Evolutionary conservation across 1,284 basidiomycete species (phyloP).

Genomic region (Sporisorium graminicola): DNA sequence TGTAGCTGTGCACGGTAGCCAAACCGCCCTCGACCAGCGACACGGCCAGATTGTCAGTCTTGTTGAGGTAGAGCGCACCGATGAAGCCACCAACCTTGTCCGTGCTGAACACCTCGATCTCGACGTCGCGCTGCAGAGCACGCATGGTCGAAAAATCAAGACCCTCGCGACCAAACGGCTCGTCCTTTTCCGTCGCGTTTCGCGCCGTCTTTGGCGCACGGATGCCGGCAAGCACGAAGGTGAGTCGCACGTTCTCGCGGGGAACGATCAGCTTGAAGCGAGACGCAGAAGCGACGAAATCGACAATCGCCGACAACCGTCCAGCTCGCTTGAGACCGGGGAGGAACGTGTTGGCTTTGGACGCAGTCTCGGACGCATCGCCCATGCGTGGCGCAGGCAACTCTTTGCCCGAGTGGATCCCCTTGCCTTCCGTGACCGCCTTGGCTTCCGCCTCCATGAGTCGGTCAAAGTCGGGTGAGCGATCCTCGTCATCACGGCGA

Average conservation of each 20-base stretch:
- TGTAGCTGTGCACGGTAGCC: conserved; percentile 87
- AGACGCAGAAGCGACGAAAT: conserved; percentile 80
- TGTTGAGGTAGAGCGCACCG: conserved; percentile 82
- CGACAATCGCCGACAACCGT: conserved; percentile 84
- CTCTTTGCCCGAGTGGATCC: conserved; percentile 94
- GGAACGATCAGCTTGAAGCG: conserved; percentile 64
- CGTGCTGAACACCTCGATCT: conserved; percentile 87
- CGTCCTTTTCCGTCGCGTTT: conserved; percentile 84
- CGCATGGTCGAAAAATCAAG: conserved; percentile 82
- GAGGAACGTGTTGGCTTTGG: conserved; percentile 75
- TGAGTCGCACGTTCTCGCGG: conserved; percentile 58
- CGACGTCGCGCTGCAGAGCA: conserved; percentile 94
- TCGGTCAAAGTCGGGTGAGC: conserved; percentile 93
- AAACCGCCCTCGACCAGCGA: conserved; percentile 83
- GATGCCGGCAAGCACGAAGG: conserved; percentile 69
- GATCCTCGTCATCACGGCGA: conserved; percentile 91
- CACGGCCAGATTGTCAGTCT: conserved; percentile 82
- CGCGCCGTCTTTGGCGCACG: conserved; percentile 71
- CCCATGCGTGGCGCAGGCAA: conserved; percentile 76
- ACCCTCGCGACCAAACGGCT: conserved; percentile 88
- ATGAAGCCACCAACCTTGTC: conserved; percentile 98
- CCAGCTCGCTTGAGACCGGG: conserved; percentile 92
- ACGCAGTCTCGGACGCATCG: conserved; percentile 79
- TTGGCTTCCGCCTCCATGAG: conserved; percentile 90
- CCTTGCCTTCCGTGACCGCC: conserved; percentile 82